A percentile compares a stretch with the other conserved stretches of the same genome.
Conservation (phyloP, 345 rosid genomes). For the Salix suchowensis region DNA sequence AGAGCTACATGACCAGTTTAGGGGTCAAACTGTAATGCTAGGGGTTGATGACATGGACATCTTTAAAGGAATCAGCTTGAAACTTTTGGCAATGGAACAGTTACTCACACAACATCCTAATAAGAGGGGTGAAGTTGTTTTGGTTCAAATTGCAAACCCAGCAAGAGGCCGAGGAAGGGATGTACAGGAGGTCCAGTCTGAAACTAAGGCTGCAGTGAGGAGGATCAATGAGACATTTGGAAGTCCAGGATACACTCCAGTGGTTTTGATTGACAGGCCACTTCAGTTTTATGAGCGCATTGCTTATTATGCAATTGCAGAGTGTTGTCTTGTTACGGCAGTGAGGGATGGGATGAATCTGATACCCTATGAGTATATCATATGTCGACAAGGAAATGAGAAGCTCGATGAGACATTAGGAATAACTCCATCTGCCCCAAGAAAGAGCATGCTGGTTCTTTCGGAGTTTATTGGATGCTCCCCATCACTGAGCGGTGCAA, state of each 20-base stretch:
- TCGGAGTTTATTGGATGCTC: slow-evolving; percentile 95
- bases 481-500: slow-evolving; percentile 86
- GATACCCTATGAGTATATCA: slow-evolving; percentile 82
- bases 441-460: slow-evolving; percentile 89
- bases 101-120: slow-evolving; percentile 69
- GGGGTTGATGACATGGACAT: slow-evolving; percentile 98
- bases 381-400: slow-evolving; percentile 77
- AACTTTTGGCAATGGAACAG: slow-evolving; percentile 93
- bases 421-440: slow-evolving; percentile 33
- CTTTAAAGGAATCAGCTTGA: slow-evolving; percentile 87
- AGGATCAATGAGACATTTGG: slow-evolving; percentile 78
- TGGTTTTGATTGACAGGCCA: slow-evolving; percentile 62
- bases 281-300: slow-evolving; percentile 87
- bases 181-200: slow-evolving; percentile 73
- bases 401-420: slow-evolving; percentile 57
- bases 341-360: slow-evolving; percentile 98
- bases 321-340: slow-evolving; percentile 90
- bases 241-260: slow-evolving; percentile 65
- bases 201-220: slow-evolving; percentile 61
- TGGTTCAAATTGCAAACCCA: slow-evolving; percentile 94
- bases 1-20: slow-evolving; percentile 58
- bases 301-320: slow-evolving; percentile 86
- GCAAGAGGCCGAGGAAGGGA: slow-evolving; percentile 93
- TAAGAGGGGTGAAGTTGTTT: slow-evolving; percentile 64
- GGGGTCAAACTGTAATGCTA: slow-evolving; percentile 59